These are phyloP conservation scores for Epichloe typhina DNA, from an alignment of 2,329 filamentous ascomycete genomes.

Conservation along the genomic window DNA sequence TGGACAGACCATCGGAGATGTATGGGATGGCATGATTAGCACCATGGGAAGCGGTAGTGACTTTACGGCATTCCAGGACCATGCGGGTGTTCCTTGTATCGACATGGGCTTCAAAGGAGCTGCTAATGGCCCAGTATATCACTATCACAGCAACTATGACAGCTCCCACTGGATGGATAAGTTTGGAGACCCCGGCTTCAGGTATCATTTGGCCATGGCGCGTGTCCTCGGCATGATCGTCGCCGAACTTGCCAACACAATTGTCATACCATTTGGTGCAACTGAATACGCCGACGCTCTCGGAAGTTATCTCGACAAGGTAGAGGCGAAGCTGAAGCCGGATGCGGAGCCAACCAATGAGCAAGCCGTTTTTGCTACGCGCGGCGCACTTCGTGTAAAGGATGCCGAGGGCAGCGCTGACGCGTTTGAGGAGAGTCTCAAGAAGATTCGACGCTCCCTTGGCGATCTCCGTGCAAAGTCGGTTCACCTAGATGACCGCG, in stretches of 20 bases:
- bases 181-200: conserved; percentile 57
- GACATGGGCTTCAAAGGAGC: conserved; percentile 45
- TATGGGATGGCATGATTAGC: conserved; percentile 47
- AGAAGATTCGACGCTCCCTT: conserved; percentile 25
- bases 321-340: conserved; percentile 34
- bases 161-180: conserved; percentile 80
- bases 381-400: conserved; percentile 13
- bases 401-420: conserved; percentile 22
- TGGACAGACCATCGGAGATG: conserved; percentile 56
- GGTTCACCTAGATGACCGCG: conserved; percentile 30
- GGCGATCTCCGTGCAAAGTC: conserved; percentile 26
- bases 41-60: conserved; percentile 64
- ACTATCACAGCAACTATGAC: conserved; percentile 89
- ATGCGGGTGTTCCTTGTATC: conserved; percentile 51
- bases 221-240: conserved; percentile 51
- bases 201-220: conserved; percentile 53
- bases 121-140: conserved; percentile 45
- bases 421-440: conserved; percentile 27
- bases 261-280: conserved; percentile 51
- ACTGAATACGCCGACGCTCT: conserved; percentile 50
- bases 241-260: conserved; percentile 46
- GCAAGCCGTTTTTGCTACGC: conserved; percentile 18
- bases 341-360: conserved; percentile 12
- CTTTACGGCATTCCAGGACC: conserved; percentile 64
- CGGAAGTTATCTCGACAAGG: conserved; percentile 34